Percentiles rank a stretch among this genome's conserved stretches.
phyloP scores from a whole-genome alignment of 441 rosid species.

The Populus trichocarpa region DNA sequence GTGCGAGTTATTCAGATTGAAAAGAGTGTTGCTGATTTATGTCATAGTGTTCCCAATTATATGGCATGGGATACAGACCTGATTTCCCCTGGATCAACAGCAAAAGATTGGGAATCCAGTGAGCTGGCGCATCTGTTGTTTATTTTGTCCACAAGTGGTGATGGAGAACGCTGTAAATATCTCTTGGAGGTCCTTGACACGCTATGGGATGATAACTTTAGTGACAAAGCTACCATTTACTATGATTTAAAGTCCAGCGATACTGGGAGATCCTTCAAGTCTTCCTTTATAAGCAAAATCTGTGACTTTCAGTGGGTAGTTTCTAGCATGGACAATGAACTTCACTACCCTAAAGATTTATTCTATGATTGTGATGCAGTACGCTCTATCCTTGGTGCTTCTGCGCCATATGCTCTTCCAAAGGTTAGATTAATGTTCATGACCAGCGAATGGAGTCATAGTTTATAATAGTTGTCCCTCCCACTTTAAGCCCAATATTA shows the following conservation, averaged over 20 bases:
- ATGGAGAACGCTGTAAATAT: slow-evolving; percentile 57
- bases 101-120: slow-evolving; percentile 84
- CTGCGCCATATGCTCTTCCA: slow-evolving; percentile 86
- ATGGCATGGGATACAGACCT: slow-evolving; percentile 30
- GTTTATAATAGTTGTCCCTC: background rate
- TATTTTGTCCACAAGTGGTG: slow-evolving; percentile 38
- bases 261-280: slow-evolving; percentile 45
- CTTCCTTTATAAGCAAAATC: slow-evolving; percentile 67
- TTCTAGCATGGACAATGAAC: slow-evolving; percentile 68
- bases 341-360: slow-evolving; percentile 69
- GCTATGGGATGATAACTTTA: slow-evolving; percentile 69
- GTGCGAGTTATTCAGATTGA: slow-evolving; percentile 72
- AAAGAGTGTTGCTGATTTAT: slow-evolving; percentile 52
- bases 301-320: slow-evolving; percentile 70
- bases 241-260: slow-evolving; percentile 32
- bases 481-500: background rate
- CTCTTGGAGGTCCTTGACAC: slow-evolving; percentile 72
- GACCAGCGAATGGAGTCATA: background rate
- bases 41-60: slow-evolving; percentile 23
- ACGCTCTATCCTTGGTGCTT: slow-evolving; percentile 67
- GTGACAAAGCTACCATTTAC: slow-evolving; percentile 50
- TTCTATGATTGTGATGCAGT: slow-evolving; percentile 83
- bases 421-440: slow-evolving; percentile 54
- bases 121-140: slow-evolving; percentile 65
- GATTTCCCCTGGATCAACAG: slow-evolving; percentile 39